Evolutionary conservation across 2,329 filamentous ascomycete species (phyloP).

Genomic region (Ophiostoma novo-ulmi): DNA sequence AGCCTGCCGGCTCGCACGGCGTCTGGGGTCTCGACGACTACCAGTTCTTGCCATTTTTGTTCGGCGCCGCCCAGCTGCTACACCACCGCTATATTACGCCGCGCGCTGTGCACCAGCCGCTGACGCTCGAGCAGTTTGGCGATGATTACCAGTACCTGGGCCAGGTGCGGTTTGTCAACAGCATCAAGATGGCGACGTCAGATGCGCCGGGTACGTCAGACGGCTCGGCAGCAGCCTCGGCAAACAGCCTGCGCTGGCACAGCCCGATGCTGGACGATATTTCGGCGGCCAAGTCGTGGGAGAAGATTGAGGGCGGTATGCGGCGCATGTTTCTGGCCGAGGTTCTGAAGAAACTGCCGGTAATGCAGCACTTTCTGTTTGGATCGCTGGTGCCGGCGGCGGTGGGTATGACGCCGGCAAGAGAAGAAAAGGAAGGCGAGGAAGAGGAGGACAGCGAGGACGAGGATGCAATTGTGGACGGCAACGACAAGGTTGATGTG

Average conservation of each 20-base stretch:
- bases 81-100: constrained; percentile 77
- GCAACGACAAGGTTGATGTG: constrained; percentile 54
- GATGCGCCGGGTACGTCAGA: neutral
- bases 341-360: constrained; percentile 85
- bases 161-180: constrained; percentile 91
- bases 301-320: constrained; percentile 92
- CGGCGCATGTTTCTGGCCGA: constrained; percentile 93
- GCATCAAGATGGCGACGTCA: constrained; percentile 58
- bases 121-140: constrained; percentile 80
- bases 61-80: constrained; percentile 84
- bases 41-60: constrained; percentile 92
- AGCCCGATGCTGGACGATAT: constrained; percentile 98
- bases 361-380: constrained; percentile 98
- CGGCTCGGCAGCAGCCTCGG: constrained; percentile 40
- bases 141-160: constrained; percentile 84
- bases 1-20: constrained; percentile 92
- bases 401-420: constrained; percentile 70
- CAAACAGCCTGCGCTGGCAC: constrained; percentile 91
- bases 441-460: constrained; percentile 47
- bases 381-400: constrained; percentile 76
- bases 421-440: constrained; percentile 39
- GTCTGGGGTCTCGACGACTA: constrained; percentile 99
- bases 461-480: constrained; percentile 43
- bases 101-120: constrained; percentile 77
- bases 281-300: constrained; percentile 80